Evolutionary conservation across 768 basidiomycete genomes (phyloP), one percentile per base, ranked within the genome.

Genomic region (Boletus vermiculosoides): DNA sequence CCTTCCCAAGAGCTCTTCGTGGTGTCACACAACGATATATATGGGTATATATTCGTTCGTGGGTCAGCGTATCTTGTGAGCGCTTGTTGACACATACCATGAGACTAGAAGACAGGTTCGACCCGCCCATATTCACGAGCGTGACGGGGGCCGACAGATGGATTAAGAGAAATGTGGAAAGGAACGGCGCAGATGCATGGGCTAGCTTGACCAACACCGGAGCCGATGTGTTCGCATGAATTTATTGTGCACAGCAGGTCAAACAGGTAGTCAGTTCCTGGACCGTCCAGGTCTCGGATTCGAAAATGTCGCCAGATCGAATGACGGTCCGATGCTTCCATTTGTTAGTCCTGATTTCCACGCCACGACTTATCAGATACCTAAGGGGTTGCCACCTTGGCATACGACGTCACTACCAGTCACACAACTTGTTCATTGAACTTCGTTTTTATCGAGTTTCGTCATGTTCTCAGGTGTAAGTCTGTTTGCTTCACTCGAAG

Each of bases 121-220:
- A 81, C 0, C 91, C 91, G 5, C 88, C 92, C 0, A 92, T 41
- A 53, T 78, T 87, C 4, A 90, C 91, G 3, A 86, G 71, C 2
- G 80, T 73, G n/a, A n/a, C n/a, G 3, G 93, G 93, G 2, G 91
- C 87, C 1, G 85, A 78, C 13, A 95, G 76, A 66, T 95, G 93
- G n/a, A 94, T 80, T 0, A 71, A 1, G 9, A 93, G 74, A 64
- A 94, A 94, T 0, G 84, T 84, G 11, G 83, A 76, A 39, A 94
- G 85, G 66, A 94, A 89, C 9, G 92, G 87, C 3, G 89, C 79
- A 0, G 89, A 84, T 8, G 78, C 79, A 73, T 93, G 90, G 0
- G 87, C 76, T 13, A 86, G 66, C 39, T 71, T 80, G 8, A 83
- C 88, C 39, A 92, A 67, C 20, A 69, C 56, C 2, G 77, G 40